Conservation (phyloP, 2,329 filamentous ascomycete genomes). For the Pseudogymnoascus sp. region DNA sequence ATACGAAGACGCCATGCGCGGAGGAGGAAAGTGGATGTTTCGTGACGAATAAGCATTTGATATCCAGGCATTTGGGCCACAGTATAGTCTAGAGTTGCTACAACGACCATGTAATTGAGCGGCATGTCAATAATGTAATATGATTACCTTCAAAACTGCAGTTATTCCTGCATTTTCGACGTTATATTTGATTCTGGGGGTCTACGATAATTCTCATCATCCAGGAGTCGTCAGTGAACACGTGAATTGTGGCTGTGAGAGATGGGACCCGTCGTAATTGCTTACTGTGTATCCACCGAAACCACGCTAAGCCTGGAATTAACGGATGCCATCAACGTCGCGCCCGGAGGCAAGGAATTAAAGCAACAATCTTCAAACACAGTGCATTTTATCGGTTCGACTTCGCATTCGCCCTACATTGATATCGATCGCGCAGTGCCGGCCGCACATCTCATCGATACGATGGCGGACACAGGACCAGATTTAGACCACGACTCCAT, state of each 20-base stretch:
- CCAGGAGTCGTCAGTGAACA: background rate
- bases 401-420: background rate
- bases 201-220: background rate
- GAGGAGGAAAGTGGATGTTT: constrained; percentile 70
- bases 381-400: constrained; percentile 1
- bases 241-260: constrained; percentile 6
- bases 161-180: background rate
- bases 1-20: constrained; percentile 72
- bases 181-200: background rate
- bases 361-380: constrained; percentile 4
- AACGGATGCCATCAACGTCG: constrained; percentile 11
- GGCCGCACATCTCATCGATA: constrained; percentile 1
- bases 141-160: background rate
- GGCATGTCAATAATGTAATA: background rate
- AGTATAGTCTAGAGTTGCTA: constrained; percentile 1
- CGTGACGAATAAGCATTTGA: constrained; percentile 53
- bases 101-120: background rate
- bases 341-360: background rate
- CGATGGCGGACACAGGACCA: constrained; percentile 26
- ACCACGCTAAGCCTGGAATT: constrained; percentile 12
- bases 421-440: constrained; percentile 8
- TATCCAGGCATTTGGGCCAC: constrained; percentile 2
- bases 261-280: constrained; percentile 5
- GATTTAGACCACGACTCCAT: constrained; percentile 39
- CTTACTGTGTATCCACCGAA: constrained; percentile 5